Conservation (phyloP, 2,329 filamentous ascomycete species). For the Xylariaceae sp. region DNA sequence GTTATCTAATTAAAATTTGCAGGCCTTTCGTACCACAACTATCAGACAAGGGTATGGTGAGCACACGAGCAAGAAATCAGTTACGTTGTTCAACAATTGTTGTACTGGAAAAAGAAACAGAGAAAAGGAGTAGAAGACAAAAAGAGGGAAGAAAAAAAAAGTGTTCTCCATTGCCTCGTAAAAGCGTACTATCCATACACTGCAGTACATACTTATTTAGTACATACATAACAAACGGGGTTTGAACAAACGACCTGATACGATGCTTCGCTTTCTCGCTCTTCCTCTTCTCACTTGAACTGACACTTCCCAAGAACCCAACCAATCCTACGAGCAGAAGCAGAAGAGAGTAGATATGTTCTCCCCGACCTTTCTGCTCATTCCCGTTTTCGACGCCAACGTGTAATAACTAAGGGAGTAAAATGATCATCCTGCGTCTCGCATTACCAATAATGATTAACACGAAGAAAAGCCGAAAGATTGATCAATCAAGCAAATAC, state of each 20-base stretch:
- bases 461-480: constrained; percentile 5
- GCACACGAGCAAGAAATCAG: too few species aligned
- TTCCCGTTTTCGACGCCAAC: constrained; percentile 16
- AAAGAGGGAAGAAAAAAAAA: constrained; percentile 5
- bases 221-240: constrained; percentile 17
- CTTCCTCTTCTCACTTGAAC: background rate
- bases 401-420: constrained; percentile 4
- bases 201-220: constrained; percentile 10
- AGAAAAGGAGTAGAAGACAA: too few species aligned
- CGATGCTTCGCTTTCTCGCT: background rate
- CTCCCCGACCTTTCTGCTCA: background rate
- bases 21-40: too few species aligned
- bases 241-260: constrained; percentile 2
- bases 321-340: background rate
- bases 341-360: background rate
- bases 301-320: constrained; percentile 5
- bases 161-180: constrained; percentile 26
- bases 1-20: too few species aligned
- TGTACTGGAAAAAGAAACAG: too few species aligned
- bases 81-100: too few species aligned
- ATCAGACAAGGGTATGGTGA: too few species aligned
- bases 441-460: constrained; percentile 20
- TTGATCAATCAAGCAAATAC: too few species aligned
- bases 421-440: constrained; percentile 3
- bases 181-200: constrained; percentile 25